Conservation (phyloP, 306 rosid genomes). For the Pachyrhizus erosus region DNA sequence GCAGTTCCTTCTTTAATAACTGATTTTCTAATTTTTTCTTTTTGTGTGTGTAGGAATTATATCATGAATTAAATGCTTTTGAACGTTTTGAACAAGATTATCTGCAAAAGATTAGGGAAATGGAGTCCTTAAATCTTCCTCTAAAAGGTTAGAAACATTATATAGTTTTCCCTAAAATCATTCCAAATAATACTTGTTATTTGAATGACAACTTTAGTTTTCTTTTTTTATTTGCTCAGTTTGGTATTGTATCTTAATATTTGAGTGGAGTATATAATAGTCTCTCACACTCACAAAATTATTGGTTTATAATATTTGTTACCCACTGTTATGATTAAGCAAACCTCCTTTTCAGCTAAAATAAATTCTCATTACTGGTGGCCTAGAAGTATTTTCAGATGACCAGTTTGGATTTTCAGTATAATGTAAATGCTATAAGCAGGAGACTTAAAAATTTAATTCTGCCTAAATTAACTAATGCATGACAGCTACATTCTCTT, state of each 20-base stretch:
- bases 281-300: neutral
- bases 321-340: neutral
- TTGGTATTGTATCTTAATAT: neutral
- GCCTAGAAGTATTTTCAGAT: conserved; percentile 22
- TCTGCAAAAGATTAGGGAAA: conserved; percentile 71
- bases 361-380: conserved; percentile 8
- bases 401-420: conserved; percentile 27
- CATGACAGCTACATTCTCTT: conserved; percentile 45
- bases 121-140: conserved; percentile 75
- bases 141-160: conserved; percentile 67
- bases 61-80: conserved; percentile 72
- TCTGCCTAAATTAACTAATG: conserved; percentile 34
- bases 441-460: conserved; percentile 17
- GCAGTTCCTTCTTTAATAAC: conserved; percentile 35
- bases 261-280: neutral
- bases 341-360: neutral
- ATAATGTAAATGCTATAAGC: conserved; percentile 18
- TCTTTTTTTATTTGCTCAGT: neutral
- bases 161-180: neutral
- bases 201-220: neutral
- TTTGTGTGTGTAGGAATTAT: conserved; percentile 67
- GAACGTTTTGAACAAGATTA: conserved; percentile 93
- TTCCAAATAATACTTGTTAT: neutral
- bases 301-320: conserved; percentile 24
- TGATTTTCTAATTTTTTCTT: conserved; percentile 25